Conservation (phyloP, 192 early-diverging fungal species). For the Thamnidium elegans region DNA sequence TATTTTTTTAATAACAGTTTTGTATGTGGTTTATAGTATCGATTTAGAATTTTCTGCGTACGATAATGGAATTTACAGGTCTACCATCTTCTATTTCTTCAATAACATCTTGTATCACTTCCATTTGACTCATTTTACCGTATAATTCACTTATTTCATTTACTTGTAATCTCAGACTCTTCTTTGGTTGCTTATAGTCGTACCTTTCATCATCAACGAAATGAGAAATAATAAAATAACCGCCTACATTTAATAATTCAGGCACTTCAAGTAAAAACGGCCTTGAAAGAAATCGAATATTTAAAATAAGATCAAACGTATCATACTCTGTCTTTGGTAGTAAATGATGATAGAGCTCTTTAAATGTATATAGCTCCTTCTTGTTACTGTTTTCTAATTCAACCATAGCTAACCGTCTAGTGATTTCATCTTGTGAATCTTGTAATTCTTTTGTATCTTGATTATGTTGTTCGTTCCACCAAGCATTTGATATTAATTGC, state of each 20-base stretch:
- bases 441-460: conserved; percentile 24
- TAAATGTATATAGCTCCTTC: neutral
- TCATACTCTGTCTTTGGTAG: neutral
- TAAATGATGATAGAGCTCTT: neutral
- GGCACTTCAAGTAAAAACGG: no score
- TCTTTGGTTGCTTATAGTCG: no score
- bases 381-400: neutral
- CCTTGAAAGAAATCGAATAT: conserved; percentile 35
- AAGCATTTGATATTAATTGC: conserved; percentile 14
- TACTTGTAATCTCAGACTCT: conserved; percentile 26
- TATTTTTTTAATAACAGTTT: no score
- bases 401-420: neutral
- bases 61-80: conserved; percentile 37
- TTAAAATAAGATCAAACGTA: conserved; percentile 37
- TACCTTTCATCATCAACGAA: no score
- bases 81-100: conserved; percentile 40
- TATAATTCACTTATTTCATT: conserved; percentile 26
- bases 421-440: conserved; percentile 20
- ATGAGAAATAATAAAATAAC: no score
- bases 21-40: no score
- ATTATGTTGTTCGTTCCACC: neutral
- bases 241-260: no score
- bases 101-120: conserved; percentile 28
- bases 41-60: conserved; percentile 7
- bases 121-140: conserved; percentile 15